A percentile compares a stretch with the other conserved stretches of the same genome.
These are phyloP conservation scores for Tremella yokohamensis DNA, from an alignment of 768 basidiomycete genomes.

Conservation along the genomic window DNA sequence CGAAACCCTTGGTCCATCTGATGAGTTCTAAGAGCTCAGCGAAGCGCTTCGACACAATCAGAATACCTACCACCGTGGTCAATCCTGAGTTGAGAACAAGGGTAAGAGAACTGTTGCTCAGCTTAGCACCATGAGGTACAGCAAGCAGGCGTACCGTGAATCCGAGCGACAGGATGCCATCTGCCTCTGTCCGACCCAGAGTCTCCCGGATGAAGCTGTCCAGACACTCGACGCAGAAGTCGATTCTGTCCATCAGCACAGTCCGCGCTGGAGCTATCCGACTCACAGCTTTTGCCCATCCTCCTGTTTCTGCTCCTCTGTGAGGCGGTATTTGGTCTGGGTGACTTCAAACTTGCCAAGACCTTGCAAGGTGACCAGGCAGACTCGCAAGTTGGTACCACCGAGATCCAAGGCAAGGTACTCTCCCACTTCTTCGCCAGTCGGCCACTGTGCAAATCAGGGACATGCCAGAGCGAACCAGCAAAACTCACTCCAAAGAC, in stretches of 20 bases:
- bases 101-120: conserved; percentile 74
- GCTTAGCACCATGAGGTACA: background rate
- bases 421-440: conserved; percentile 80
- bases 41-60: background rate
- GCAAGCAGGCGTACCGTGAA: conserved; percentile 70
- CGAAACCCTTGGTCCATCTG: conserved; percentile 99
- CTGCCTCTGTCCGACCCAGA: conserved; percentile 50
- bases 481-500: conserved; percentile 61
- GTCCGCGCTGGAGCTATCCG: background rate
- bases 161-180: conserved; percentile 70
- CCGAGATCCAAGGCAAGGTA: conserved; percentile 71
- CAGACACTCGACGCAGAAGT: conserved; percentile 93
- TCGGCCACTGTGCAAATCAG: conserved; percentile 82
- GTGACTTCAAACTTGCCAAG: conserved; percentile 96
- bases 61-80: conserved; percentile 67
- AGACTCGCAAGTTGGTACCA: conserved; percentile 97
- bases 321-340: conserved; percentile 92
- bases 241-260: conserved; percentile 55
- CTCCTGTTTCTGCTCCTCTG: conserved; percentile 96
- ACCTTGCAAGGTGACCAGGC: conserved; percentile 86
- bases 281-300: conserved; percentile 81
- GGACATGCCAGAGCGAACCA: conserved; percentile 11
- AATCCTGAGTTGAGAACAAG: conserved; percentile 85
- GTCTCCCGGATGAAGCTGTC: conserved; percentile 82
- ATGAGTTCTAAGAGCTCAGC: conserved; percentile 60